Base-by-base conservation (phyloP, 331 rosid species). In the Saraca asoca region DNA sequence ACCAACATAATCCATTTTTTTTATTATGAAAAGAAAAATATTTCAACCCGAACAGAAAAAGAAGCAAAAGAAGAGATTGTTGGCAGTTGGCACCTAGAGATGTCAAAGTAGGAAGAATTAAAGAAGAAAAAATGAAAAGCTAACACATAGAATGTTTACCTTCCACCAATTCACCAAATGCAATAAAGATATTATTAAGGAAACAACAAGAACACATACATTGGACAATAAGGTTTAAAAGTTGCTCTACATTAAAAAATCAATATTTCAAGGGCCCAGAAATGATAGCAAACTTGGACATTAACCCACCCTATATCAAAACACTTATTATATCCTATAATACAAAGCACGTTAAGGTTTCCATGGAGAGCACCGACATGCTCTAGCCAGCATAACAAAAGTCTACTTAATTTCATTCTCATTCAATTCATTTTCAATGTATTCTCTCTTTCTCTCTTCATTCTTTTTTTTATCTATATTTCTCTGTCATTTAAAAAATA, bases 331-430 rank as follows among this genome's bases (percentile, higher is more conserved):
- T 84, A 24, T 24, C 31, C 31, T 24, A 24, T 3, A 24, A 24
- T 24, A 24, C 31, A 66, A 72, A 75, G 79, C 10, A 39, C 5
- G 1, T 70, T 16, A 71, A 79, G 74, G 48, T 58, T 34, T 49
- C 66, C 11, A 9, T 57, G 7, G 15, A 72, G 60, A 74, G 73
- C 88, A 84, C 96, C 91, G 95, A 85, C 89, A 68, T 80, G 55
- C 37, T 31, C 73, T 67, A 24, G 3, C 3, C 3, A 24, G 31
- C 31, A 24, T 24, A 24, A 24, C 2, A 24, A 24, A 24, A 24
- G 31, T 24, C n/a, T n/a, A n/a, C n/a, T n/a, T n/a, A n/a, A n/a
- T n/a, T n/a, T n/a, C n/a, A n/a, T n/a, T n/a, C n/a, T n/a, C n/a
- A n/a, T n/a, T n/a, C n/a, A n/a, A n/a, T n/a, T n/a, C 31, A 24